These are phyloP conservation scores for Zanthoxylum bungeanum DNA, from an alignment of 345 rosid genomes.

Conservation along the genomic window DNA sequence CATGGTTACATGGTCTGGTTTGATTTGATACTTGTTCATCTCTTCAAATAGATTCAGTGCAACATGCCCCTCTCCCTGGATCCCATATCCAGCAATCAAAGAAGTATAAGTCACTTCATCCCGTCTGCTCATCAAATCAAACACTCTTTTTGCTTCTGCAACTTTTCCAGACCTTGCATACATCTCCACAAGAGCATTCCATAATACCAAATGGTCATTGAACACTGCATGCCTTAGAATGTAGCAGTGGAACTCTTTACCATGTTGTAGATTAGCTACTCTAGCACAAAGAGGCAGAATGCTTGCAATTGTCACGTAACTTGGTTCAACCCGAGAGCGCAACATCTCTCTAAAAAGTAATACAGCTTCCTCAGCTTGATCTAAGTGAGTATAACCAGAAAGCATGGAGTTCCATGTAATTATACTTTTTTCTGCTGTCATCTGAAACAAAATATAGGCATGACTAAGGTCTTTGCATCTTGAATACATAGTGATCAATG, in stretches of 20 bases:
- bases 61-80: slow-evolving; percentile 55
- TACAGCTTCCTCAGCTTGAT: slow-evolving; percentile 62
- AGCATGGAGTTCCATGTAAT: slow-evolving; percentile 78
- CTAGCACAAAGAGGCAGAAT: slow-evolving; percentile 80
- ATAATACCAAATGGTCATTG: slow-evolving; percentile 39
- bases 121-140: slow-evolving; percentile 48
- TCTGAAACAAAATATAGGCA: slow-evolving; percentile 42
- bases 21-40: slow-evolving; percentile 45
- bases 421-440: slow-evolving; percentile 39
- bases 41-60: slow-evolving; percentile 56
- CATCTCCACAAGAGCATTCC: slow-evolving; percentile 79
- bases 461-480: slow-evolving; percentile 52
- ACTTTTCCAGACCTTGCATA: slow-evolving; percentile 77
- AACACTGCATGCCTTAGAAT: slow-evolving; percentile 47
- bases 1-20: slow-evolving; percentile 79
- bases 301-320: slow-evolving; percentile 66
- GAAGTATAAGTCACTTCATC: slow-evolving; percentile 83
- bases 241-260: slow-evolving; percentile 85
- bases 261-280: slow-evolving; percentile 72
- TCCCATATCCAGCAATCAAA: slow-evolving; percentile 69
- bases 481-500: slow-evolving; percentile 73
- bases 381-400: slow-evolving; percentile 55
- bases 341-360: slow-evolving; percentile 59
- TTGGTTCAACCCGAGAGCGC: slow-evolving; percentile 56
- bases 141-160: slow-evolving; percentile 47